These are phyloP conservation scores for Canna indica DNA, from an alignment of 176 grass and related monocot genomes.

Conservation along the genomic window DNA sequence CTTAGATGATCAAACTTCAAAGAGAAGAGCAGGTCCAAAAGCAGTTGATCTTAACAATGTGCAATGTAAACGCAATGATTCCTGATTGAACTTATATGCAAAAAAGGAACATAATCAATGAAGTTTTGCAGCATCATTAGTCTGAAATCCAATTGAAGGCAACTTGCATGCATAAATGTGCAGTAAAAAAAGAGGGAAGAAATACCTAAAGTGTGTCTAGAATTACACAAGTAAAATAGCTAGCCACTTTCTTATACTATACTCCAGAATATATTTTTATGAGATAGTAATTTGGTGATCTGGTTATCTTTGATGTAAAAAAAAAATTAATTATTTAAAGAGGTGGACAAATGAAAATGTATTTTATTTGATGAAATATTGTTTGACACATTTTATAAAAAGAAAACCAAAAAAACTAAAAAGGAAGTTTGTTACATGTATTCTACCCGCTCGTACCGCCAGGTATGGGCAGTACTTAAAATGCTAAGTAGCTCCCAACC, in stretches of 20 bases:
- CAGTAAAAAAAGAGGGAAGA: background rate
- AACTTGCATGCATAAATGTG: background rate
- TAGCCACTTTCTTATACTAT: background rate
- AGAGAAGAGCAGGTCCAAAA: background rate
- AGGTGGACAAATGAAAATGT: no score
- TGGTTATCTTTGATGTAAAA: no score
- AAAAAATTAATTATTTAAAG: no score
- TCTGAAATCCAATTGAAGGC: background rate
- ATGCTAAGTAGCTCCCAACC: no score
- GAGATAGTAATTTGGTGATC: no score
- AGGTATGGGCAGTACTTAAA: no score
- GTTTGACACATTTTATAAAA: no score
- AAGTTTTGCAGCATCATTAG: background rate
- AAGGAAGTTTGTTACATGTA: no score
- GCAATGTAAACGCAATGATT: background rate
- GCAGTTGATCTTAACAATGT: background rate
- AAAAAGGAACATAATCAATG: background rate
- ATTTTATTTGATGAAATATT: no score
- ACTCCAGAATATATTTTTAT: background rate
- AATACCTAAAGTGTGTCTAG: background rate
- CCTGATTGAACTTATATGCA: background rate
- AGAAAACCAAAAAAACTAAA: background rate
- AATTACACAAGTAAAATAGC: background rate
- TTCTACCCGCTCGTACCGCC: no score
- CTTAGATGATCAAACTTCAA: background rate